These are phyloP conservation scores for Colletotrichum sp. DNA, from an alignment of 2,329 filamentous ascomycete species.

Conservation along the genomic window DNA sequence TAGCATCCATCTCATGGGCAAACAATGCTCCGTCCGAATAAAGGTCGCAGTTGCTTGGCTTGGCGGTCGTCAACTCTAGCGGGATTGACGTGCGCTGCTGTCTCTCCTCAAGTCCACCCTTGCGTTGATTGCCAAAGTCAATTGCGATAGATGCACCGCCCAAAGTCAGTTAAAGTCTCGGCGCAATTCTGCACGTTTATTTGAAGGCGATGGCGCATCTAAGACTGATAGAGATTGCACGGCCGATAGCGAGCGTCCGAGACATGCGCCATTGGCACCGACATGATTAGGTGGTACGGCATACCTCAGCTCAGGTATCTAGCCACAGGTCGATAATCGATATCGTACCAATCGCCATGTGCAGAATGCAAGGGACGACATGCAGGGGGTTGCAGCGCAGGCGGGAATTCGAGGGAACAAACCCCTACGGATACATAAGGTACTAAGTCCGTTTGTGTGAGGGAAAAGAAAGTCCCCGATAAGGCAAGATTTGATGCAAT, in stretches of 20 bases:
- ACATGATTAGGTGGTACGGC: not conserved
- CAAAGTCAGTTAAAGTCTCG: not conserved
- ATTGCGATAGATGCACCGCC: not conserved
- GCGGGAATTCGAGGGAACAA: not conserved
- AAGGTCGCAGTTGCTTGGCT: not conserved
- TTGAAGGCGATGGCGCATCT: not conserved
- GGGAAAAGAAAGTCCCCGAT: not conserved
- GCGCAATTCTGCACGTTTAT: not conserved
- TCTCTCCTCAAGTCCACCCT: not conserved
- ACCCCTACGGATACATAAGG: not conserved
- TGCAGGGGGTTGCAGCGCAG: not conserved
- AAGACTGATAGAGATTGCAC: not conserved
- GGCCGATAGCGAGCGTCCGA: not conserved
- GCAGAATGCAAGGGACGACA: conserved; percentile 10
- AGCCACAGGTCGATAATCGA: not conserved
- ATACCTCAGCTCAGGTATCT: not conserved
- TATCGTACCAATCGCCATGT: not conserved
- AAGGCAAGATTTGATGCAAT: not conserved
- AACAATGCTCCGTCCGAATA: not conserved
- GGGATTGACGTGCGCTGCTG: not conserved
- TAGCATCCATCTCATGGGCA: not conserved
- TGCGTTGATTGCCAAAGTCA: not conserved
- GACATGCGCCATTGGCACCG: not conserved
- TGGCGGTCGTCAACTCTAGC: not conserved
- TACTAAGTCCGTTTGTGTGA: too few relatives aligned